Conservation (phyloP, 2,329 filamentous ascomycete genomes). For the Penicillium sp. region DNA sequence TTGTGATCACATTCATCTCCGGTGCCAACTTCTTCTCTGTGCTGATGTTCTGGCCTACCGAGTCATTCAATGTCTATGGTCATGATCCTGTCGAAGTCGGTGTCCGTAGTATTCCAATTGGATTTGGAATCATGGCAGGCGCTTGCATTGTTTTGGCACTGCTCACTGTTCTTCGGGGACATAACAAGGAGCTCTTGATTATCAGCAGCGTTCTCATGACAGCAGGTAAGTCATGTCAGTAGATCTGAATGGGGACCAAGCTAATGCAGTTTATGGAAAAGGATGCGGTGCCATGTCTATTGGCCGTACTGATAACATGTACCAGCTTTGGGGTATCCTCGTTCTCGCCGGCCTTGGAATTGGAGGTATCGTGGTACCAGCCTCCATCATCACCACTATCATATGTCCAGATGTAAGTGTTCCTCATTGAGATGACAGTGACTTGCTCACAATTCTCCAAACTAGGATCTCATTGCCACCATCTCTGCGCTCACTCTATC, state of each 20-base stretch:
- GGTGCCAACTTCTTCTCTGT: slow-evolving; percentile 62
- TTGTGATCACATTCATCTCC: slow-evolving; percentile 62
- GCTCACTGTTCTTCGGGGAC: slow-evolving; percentile 59
- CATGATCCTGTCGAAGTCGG: slow-evolving; percentile 66
- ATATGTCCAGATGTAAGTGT: slow-evolving; percentile 63
- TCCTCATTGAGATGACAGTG: not conserved
- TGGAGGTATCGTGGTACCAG: slow-evolving; percentile 68
- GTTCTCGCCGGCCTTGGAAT: slow-evolving; percentile 65
- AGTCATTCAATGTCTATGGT: slow-evolving; percentile 66
- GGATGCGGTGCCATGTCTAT: slow-evolving; percentile 58
- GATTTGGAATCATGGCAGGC: slow-evolving; percentile 64
- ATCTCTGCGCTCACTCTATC: slow-evolving; percentile 68
- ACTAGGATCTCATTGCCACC: slow-evolving; percentile 65
- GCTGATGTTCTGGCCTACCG: slow-evolving; percentile 63
- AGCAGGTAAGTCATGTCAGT: slow-evolving; percentile 45
- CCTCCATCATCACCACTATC: slow-evolving; percentile 68
- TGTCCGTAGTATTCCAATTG: slow-evolving; percentile 66
- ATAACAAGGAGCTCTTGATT: slow-evolving; percentile 63
- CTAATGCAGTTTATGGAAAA: slow-evolving; percentile 13
- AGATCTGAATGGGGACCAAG: not conserved
- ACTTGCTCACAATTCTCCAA: not conserved
- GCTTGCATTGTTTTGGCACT: slow-evolving; percentile 61
- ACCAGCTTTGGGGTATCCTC: slow-evolving; percentile 59
- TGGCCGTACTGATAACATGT: slow-evolving; percentile 55
- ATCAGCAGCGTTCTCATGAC: slow-evolving; percentile 65